A percentile compares a stretch with the other conserved stretches of the same genome.
phyloP scores from a whole-genome alignment of 2,329 filamentous ascomycete genomes.

The Grosmannia penicillata region DNA sequence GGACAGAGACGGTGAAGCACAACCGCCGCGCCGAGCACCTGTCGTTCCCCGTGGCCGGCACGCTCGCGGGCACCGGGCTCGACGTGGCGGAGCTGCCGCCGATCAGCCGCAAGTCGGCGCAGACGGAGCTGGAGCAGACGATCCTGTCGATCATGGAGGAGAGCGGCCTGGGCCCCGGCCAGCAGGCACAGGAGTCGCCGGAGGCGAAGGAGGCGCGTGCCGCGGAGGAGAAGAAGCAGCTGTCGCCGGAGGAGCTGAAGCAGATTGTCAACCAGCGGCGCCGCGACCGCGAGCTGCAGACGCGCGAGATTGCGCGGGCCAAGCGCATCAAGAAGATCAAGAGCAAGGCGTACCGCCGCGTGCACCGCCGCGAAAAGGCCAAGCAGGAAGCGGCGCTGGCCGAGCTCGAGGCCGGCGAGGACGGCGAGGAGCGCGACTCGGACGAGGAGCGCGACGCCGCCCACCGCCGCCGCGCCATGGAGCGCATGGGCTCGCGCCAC shows the following conservation, averaged over 20 bases:
- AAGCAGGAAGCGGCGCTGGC: conserved; percentile 36
- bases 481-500: conserved; percentile 74
- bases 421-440: conserved; percentile 50
- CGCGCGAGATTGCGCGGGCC: conserved; percentile 73
- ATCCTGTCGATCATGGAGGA: conserved; percentile 84
- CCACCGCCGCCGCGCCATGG: conserved; percentile 65
- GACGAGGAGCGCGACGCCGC: conserved; percentile 48
- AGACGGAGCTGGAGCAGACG: conserved; percentile 70
- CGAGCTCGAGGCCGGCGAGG: conserved; percentile 41
- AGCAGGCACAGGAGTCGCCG: conserved; percentile 13
- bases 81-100: conserved; percentile 43
- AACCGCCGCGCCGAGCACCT: conserved; percentile 87
- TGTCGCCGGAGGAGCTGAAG: conserved; percentile 54
- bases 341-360: conserved; percentile 83
- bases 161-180: conserved; percentile 54
- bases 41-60: conserved; percentile 69
- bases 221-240: conserved; percentile 28
- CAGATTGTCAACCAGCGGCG: conserved; percentile 61
- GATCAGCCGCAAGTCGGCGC: conserved; percentile 45
- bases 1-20: conserved; percentile 89
- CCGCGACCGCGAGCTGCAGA: conserved; percentile 68
- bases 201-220: conserved; percentile 23
- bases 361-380: conserved; percentile 64
- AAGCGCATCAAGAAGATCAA: conserved; percentile 99
- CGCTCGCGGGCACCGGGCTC: conserved; percentile 44